Percentiles rank a stretch among this genome's conserved stretches.
Evolutionary conservation across 176 grass and related monocot genomes (phyloP).

Genomic region (Pontederia paniculata): DNA sequence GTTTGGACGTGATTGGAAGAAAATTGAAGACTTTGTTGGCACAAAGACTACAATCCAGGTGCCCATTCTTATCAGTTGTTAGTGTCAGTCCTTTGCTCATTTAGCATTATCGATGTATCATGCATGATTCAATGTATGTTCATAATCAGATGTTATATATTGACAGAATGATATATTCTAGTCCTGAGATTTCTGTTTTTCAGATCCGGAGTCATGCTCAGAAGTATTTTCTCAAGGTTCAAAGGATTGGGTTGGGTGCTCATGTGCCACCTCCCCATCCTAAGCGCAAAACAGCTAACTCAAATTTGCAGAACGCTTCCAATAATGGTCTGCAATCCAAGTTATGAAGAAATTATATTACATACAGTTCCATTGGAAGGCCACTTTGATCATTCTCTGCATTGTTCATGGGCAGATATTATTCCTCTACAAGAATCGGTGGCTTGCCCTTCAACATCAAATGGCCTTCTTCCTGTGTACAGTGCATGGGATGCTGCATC

Average conservation of each 20-base stretch:
- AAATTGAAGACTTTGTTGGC: slow-evolving; percentile 81
- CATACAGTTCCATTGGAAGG: no score
- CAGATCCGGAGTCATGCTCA: slow-evolving; percentile 94
- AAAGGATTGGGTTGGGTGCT: slow-evolving; percentile 59
- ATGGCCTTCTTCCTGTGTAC: slow-evolving; percentile 6
- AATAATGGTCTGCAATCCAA: slow-evolving; percentile 11
- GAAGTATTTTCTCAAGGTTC: slow-evolving; percentile 91
- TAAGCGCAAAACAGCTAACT: slow-evolving; percentile 23
- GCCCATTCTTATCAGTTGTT: background rate
- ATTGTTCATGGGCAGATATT: slow-evolving; percentile 19
- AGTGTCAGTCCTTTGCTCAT: background rate
- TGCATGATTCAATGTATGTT: background rate
- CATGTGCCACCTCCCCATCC: slow-evolving; percentile 62
- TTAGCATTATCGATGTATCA: background rate
- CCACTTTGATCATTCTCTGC: no score
- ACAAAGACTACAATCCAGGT: slow-evolving; percentile 86
- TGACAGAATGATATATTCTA: slow-evolving; percentile 13
- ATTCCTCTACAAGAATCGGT: slow-evolving; percentile 16
- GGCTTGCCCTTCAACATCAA: slow-evolving; percentile 12
- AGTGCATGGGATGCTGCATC: slow-evolving; percentile 30
- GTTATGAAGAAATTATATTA: slow-evolving; percentile 1
- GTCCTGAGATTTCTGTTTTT: slow-evolving; percentile 17
- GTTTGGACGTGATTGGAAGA: slow-evolving; percentile 93
- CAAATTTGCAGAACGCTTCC: slow-evolving; percentile 18
- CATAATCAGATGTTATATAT: slow-evolving; percentile 13